Evolutionary conservation across 345 rosid species (phyloP), one percentile per base, ranked within the genome.

Genomic region (Corymbia maculata): DNA sequence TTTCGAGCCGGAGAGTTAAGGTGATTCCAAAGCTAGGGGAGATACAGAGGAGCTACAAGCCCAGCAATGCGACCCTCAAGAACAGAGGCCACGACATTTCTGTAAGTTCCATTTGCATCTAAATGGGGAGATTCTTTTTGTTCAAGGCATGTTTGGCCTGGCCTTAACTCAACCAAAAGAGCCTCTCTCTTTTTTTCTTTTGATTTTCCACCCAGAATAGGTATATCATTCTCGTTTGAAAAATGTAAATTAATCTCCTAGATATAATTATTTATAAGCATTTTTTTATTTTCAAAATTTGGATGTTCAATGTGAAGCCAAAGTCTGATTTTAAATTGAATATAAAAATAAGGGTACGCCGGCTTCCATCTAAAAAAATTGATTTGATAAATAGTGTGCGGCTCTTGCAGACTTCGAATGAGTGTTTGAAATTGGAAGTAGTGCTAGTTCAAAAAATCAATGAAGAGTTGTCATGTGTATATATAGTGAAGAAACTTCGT

Each of bases 31-130:
- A 88, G 6, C 59, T 88, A 24, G 85, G 28, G 26, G 86, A 90
- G 13, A 24, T 93, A 1, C 42, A 75, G 88, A 93, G 59, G 86
- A 86, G 47, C 36, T 94, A 95, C 90, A 88, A 84, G 52, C 91
- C 93, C 49, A 68, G 55, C 52, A 89, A 89, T 57, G 93, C 96
- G 3, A 90, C 88, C 13, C 7, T 92, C 89, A 93, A 87, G 91
- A 95, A 94, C 88, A 85, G 96, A 68, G 96, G 97, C 85, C 95
- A 93, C 86, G 97, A 93, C 75, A 94, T 95, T 53, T 87, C 90
- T 79, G 96, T 95, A 92, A 88, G 86, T 80, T 4, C 13, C 32
- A 17, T 16, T 32, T 32, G 7, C 80, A 32, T 70, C 80, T 70
- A 53, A 53, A 8, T 28, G 4, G 36, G 36, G 17, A 64, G 36